Conservation (phyloP, 2,329 filamentous ascomycete genomes). For the Davidsoniella virescens region DNA sequence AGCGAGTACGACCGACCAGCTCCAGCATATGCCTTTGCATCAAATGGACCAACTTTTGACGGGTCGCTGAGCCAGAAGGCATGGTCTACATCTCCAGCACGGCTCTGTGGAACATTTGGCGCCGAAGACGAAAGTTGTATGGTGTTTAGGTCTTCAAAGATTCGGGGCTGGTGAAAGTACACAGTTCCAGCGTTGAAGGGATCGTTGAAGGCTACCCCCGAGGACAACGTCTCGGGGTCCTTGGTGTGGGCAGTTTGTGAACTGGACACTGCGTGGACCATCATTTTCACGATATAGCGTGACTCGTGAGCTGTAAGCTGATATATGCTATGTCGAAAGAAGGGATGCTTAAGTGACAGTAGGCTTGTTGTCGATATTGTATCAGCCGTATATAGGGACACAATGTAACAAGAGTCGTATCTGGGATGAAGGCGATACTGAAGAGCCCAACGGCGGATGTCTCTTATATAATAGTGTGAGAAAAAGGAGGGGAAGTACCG, state of each 20-base stretch:
- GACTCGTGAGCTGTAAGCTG: too few relatives aligned
- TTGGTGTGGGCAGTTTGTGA: background rate
- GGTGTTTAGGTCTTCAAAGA: constrained; percentile 1
- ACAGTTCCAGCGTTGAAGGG: background rate
- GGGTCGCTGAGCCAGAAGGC: constrained; percentile 5
- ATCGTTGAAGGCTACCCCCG: constrained; percentile 2
- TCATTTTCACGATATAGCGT: background rate
- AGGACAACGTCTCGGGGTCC: background rate
- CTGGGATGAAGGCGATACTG: background rate
- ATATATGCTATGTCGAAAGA: too few relatives aligned
- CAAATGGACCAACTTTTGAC: constrained; percentile 3
- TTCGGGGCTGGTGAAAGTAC: constrained; percentile 6
- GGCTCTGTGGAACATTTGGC: background rate
- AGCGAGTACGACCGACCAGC: constrained; percentile 6
- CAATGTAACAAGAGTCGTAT: too few relatives aligned
- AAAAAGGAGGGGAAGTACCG: background rate
- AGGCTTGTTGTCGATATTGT: too few relatives aligned
- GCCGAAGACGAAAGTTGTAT: constrained; percentile 2
- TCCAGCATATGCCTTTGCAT: constrained; percentile 6
- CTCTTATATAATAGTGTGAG: background rate
- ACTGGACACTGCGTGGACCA: too few relatives aligned
- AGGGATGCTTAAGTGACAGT: too few relatives aligned
- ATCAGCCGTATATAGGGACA: too few relatives aligned
- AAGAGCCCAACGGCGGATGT: background rate
- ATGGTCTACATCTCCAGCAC: constrained; percentile 5